Conservation (phyloP, 345 rosid species). For the Cardamine chenopodiifolia region DNA sequence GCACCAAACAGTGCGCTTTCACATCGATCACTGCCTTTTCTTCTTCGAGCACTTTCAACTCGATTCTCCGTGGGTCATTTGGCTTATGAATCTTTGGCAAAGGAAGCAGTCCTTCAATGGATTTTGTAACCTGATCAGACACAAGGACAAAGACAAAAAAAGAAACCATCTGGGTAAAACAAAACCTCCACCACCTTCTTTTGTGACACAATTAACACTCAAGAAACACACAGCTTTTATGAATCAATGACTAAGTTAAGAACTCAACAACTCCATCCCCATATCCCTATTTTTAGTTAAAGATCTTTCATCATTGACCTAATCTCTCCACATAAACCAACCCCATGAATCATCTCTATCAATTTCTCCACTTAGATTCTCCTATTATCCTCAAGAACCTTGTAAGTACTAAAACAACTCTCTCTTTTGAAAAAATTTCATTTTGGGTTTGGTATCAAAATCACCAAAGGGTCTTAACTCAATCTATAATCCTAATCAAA, state of each 20-base stretch:
- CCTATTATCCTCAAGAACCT: background rate
- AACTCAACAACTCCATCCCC: constrained; percentile 13
- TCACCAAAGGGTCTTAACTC: constrained; percentile 24
- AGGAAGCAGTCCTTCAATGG: constrained; percentile 69
- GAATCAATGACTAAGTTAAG: constrained; percentile 4
- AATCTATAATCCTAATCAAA: constrained; percentile 3
- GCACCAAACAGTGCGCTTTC: constrained; percentile 60
- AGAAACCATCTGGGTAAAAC: constrained; percentile 49
- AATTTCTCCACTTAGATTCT: background rate
- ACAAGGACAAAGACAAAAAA: constrained; percentile 34
- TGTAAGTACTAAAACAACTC: constrained; percentile 22
- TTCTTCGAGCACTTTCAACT: constrained; percentile 62
- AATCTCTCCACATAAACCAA: constrained; percentile 14
- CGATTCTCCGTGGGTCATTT: constrained; percentile 60
- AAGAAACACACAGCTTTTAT: background rate
- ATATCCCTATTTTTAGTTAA: background rate
- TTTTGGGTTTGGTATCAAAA: constrained; percentile 19
- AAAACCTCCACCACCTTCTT: constrained; percentile 37
- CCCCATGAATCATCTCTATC: background rate
- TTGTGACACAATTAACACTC: constrained; percentile 44
- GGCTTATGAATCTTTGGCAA: constrained; percentile 42
- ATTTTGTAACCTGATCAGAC: constrained; percentile 70
- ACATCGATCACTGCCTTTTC: constrained; percentile 58
- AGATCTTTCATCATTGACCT: background rate
- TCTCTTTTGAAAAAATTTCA: background rate